Base-by-base conservation (phyloP, 164 flowering plant species). In the Brasenia schreberi region DNA sequence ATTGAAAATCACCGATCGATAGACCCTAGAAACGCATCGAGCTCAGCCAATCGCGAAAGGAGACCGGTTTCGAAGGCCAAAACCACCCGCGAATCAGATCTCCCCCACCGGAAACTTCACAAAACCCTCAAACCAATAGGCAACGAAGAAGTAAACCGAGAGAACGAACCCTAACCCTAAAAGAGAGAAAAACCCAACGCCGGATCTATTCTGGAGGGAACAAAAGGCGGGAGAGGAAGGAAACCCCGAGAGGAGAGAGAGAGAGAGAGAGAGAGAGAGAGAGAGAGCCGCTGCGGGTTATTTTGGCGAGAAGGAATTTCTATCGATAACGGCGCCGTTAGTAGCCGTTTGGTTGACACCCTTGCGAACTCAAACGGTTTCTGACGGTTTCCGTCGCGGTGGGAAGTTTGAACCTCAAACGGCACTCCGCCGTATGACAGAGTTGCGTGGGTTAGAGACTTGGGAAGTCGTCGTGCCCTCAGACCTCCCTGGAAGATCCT, bases 361-460 rank as follows among this genome's bases (percentile, higher is more conserved):
- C 33, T 73, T 66, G 70, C 56, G 61, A 17, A n/a, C 0, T 33
- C 64, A 73, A 75, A 85, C 87, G 89, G 81, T 67, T 19, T 12
- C 19, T 69, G 67, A 78, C 79, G 83, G 75, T 59, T 16, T 9
- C 60, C 66, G 76, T 77, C 69, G 52, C 59, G 71, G 75, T 76
- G 71, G 59, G 66, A 81, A 71, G 82, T 89, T 89, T 82, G 84
- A 89, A 89, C 87, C 81, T 89, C 86, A 84, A 89, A 87, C 92
- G 96, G 96, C 87, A 78, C 79, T 72, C 76, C 77, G 12, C 4
- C 56, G 56, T 14, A 16, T 9, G 10, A 9, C 56, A 49, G 56
- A 49, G 16, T 14, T 49, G 16, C 6, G 56, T 14, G 16, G 56
- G 56, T 49, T 49, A 49, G 12, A 49, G 16, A 33, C 39, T 33